These are phyloP conservation scores for Coleophoma cylindrospora DNA, from an alignment of 2,329 filamentous ascomycete species.

Conservation along the genomic window DNA sequence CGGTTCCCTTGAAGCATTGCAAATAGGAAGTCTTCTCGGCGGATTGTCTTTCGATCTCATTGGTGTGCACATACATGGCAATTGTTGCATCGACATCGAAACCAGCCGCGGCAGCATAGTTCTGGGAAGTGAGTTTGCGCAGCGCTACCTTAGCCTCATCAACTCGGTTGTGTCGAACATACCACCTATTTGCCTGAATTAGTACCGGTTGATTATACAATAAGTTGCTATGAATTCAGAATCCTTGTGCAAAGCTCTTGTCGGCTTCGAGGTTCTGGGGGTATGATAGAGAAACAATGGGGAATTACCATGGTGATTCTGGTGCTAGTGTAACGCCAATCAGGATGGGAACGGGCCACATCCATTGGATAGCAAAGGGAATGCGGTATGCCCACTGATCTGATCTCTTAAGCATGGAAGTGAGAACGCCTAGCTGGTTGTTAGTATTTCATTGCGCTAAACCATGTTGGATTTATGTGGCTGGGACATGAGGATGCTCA, in stretches of 20 bases:
- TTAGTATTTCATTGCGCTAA: too few relatives aligned
- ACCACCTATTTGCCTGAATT: constrained; percentile 14
- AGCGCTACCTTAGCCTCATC: constrained; percentile 39
- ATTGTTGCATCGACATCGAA: constrained; percentile 26
- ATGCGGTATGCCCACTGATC: constrained; percentile 41
- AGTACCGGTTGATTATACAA: too few relatives aligned
- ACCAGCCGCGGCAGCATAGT: constrained; percentile 4
- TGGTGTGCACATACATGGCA: constrained; percentile 49
- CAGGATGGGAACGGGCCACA: constrained; percentile 41
- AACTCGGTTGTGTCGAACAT: constrained; percentile 35
- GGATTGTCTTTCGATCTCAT: constrained; percentile 45
- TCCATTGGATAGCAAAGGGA: constrained; percentile 43
- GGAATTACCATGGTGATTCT: constrained; percentile 37
- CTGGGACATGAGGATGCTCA: too few relatives aligned
- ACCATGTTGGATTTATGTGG: too few relatives aligned
- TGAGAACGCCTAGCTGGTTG: constrained; percentile 32
- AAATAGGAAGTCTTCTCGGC: constrained; percentile 37
- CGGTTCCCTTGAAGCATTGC: constrained; percentile 44
- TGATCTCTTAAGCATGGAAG: constrained; percentile 31
- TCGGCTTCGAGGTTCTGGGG: too few relatives aligned
- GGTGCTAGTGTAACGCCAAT: constrained; percentile 39
- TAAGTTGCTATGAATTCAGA: too few relatives aligned
- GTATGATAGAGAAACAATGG: too few relatives aligned
- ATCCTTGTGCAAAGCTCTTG: too few relatives aligned
- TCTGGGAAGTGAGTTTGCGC: constrained; percentile 32